A percentile compares a stretch with the other conserved stretches of the same genome.
Evolutionary conservation across 257 asterid genomes (phyloP).

Genomic region (Nicotiana sylvestris): DNA sequence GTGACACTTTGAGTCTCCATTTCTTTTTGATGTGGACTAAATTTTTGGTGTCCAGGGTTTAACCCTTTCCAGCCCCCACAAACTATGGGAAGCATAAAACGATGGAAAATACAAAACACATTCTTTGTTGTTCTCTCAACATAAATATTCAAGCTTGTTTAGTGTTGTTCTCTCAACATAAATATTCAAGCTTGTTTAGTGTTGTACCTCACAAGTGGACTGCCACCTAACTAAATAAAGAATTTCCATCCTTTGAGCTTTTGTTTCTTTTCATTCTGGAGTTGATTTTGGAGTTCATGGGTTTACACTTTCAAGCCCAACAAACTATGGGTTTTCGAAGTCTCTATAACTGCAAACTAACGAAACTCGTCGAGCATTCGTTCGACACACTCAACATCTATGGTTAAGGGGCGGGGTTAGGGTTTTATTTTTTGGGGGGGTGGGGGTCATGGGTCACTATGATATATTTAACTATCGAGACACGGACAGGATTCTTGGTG

Average conservation of each 20-base stretch:
- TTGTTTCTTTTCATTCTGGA: background rate
- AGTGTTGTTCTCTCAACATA: background rate
- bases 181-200: background rate
- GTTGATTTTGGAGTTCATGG: background rate
- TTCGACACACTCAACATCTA: background rate
- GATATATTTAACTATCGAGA: background rate
- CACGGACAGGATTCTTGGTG: background rate
- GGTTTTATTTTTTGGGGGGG: no score
- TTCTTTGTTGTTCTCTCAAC: background rate
- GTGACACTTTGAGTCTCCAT: background rate
- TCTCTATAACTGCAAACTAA: background rate
- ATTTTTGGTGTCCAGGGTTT: background rate
- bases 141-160: background rate
- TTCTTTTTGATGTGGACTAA: background rate
- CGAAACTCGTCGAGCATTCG: background rate
- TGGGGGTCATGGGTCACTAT: background rate
- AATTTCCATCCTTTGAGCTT: background rate
- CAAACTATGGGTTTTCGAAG: background rate
- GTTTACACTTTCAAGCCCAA: background rate
- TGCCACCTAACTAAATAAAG: slow-evolving; percentile 1
- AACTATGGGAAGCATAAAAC: background rate
- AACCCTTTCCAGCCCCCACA: background rate
- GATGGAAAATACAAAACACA: background rate
- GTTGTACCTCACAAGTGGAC: background rate
- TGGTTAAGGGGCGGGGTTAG: background rate